These are phyloP conservation scores for Cyberlindnera meyerae DNA, from an alignment of 805 yeast genomes.

Conservation along the genomic window DNA sequence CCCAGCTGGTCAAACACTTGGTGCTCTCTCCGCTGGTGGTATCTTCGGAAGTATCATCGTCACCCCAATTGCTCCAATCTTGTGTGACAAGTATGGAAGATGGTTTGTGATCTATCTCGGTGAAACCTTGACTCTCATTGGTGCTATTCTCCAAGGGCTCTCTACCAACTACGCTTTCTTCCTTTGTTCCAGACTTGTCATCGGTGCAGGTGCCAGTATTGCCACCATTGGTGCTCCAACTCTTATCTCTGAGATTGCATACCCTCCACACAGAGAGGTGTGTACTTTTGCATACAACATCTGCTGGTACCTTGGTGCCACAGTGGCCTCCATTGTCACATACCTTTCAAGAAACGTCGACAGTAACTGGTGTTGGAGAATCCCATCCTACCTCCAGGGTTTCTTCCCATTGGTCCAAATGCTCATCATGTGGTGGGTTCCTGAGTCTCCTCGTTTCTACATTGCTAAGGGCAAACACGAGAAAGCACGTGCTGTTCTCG, in stretches of 20 bases:
- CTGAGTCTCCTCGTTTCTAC: conserved; percentile 46
- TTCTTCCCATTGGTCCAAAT: conserved; percentile 40
- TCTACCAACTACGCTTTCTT: conserved; percentile 26
- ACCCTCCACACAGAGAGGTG: conserved; percentile 39
- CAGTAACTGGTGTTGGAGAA: conserved; percentile 42
- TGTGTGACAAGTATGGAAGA: conserved; percentile 39
- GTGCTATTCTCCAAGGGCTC: conserved; percentile 22
- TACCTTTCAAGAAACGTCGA: conserved; percentile 25
- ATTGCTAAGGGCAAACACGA: conserved; percentile 36
- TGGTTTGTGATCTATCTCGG: conserved; percentile 21
- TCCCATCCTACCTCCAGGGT: conserved; percentile 48
- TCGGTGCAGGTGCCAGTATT: conserved; percentile 38
- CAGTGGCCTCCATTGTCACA: conserved; percentile 32
- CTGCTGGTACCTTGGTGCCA: conserved; percentile 48
- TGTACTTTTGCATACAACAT: conserved; percentile 42
- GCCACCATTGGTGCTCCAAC: conserved; percentile 42
- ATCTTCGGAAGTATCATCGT: conserved; percentile 35
- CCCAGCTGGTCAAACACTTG: conserved; percentile 34
- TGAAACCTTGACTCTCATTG: conserved; percentile 16
- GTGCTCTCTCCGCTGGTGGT: conserved; percentile 37
- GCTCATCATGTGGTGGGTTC: conserved; percentile 32
- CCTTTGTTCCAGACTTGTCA: conserved; percentile 32
- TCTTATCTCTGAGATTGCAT: conserved; percentile 45
- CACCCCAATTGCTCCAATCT: conserved; percentile 26
- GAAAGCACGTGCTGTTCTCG: conserved; percentile 38